These are phyloP conservation scores for Malus orientalis DNA, from an alignment of 306 rosid species.

Conservation along the genomic window DNA sequence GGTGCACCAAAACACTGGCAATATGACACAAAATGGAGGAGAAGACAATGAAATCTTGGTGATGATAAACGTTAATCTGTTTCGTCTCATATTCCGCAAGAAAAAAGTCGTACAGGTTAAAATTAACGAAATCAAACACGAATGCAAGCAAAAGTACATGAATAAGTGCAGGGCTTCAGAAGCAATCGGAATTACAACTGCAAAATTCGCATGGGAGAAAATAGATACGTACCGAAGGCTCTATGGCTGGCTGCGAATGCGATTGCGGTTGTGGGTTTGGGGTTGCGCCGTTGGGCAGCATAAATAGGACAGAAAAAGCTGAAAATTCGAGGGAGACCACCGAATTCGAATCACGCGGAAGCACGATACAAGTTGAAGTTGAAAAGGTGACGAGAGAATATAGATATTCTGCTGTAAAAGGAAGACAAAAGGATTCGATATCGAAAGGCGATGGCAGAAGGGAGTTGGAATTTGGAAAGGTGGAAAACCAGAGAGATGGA, in stretches of 20 bases:
- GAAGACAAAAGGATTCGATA: neutral
- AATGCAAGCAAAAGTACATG: neutral
- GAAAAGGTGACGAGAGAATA: constrained; percentile 1
- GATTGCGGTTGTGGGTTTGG: neutral
- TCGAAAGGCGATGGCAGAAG: neutral
- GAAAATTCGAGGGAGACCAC: constrained; percentile 21
- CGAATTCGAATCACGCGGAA: constrained; percentile 11
- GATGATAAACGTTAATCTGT: neutral
- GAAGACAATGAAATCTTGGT: neutral
- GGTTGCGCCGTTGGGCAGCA: neutral
- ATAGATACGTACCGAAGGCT: constrained; percentile 4
- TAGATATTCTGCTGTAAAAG: neutral
- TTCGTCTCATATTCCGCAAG: neutral
- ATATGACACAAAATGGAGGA: neutral
- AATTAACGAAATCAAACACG: neutral
- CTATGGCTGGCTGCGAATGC: neutral
- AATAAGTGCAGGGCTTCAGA: neutral
- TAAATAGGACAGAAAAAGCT: neutral
- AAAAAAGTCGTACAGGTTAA: neutral
- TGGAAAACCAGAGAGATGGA: neutral
- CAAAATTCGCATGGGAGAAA: neutral
- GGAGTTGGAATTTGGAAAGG: neutral
- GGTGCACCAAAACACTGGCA: neutral
- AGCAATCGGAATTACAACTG: no score
- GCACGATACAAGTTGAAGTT: neutral